These are phyloP conservation scores for Exidia glandulosa DNA, from an alignment of 768 basidiomycete species.

Conservation along the genomic window DNA sequence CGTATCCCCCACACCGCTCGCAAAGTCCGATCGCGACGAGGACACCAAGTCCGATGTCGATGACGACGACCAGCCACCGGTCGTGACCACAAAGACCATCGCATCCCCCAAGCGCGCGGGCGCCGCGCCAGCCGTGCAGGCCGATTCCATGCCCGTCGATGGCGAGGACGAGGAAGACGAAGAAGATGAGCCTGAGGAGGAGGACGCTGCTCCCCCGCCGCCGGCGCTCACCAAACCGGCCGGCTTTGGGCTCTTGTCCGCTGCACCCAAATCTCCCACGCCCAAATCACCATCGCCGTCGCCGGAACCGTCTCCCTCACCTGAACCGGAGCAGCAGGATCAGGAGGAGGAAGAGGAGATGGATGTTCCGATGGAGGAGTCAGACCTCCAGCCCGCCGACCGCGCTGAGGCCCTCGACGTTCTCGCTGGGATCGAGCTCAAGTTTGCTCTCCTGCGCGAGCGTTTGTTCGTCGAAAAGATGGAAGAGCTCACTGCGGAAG, in stretches of 20 bases:
- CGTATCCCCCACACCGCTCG: conserved; percentile 8
- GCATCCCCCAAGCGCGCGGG: conserved; percentile 6
- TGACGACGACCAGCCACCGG: neutral
- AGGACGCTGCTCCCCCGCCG: conserved; percentile 11
- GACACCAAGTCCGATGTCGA: conserved; percentile 2
- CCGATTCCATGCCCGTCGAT: conserved; percentile 6
- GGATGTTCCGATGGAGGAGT: conserved; percentile 18
- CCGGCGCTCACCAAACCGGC: neutral
- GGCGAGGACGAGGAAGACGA: conserved; percentile 20
- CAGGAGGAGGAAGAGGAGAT: conserved; percentile 4
- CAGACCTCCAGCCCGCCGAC: conserved; percentile 70
- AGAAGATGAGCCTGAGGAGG: too few relatives aligned
- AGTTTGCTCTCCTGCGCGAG: conserved; percentile 80
- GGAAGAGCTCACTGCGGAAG: conserved; percentile 84
- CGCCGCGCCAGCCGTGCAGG: conserved; percentile 10
- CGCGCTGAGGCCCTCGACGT: conserved; percentile 82
- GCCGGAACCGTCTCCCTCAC: conserved; percentile 1
- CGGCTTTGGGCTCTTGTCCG: neutral
- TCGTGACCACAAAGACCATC: neutral
- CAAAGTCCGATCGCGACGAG: conserved; percentile 13
- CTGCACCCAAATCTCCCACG: neutral
- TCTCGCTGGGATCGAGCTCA: conserved; percentile 82
- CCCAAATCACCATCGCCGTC: neutral
- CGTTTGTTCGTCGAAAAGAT: conserved; percentile 88
- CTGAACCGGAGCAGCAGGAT: conserved; percentile 23